These are phyloP conservation scores for Saraca asoca DNA, from an alignment of 331 rosid genomes.

Conservation along the genomic window DNA sequence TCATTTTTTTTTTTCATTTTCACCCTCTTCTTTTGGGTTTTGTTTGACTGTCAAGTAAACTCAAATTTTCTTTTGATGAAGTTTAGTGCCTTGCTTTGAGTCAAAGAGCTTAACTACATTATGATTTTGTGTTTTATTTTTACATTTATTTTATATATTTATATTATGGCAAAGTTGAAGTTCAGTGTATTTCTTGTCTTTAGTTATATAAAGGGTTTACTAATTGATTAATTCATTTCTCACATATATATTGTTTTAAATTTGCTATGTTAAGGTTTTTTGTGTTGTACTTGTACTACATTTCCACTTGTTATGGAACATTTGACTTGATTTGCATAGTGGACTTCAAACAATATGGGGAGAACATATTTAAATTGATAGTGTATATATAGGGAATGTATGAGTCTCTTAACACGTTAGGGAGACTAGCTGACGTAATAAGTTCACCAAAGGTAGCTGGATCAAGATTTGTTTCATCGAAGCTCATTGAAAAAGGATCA, in stretches of 20 bases:
- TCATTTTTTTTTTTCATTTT: no score
- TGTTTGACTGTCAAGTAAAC: no score
- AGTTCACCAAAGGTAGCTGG: constrained; percentile 64
- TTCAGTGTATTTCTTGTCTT: no score
- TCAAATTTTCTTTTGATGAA: no score
- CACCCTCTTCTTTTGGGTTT: no score
- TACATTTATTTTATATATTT: not conserved
- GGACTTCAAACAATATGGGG: constrained; percentile 12
- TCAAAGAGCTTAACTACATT: constrained; percentile 57
- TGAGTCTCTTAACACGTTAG: constrained; percentile 29
- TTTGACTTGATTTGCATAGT: constrained; percentile 37
- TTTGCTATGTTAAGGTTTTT: constrained; percentile 33
- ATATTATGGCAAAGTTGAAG: constrained; percentile 31
- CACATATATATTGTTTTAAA: constrained; percentile 40
- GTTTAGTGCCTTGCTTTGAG: constrained; percentile 71
- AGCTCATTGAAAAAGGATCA: constrained; percentile 73
- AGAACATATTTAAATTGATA: not conserved
- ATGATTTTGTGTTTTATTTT: not conserved
- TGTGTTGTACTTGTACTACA: not conserved
- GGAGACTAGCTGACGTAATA: constrained; percentile 54
- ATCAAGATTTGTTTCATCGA: constrained; percentile 62
- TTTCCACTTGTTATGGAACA: constrained; percentile 5
- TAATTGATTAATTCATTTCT: constrained; percentile 28
- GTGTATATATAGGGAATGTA: constrained; percentile 23
- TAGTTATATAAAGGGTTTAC: constrained; percentile 16